Evolutionary conservation across 1,139 yeast genomes (phyloP), one percentile per base, ranked within the genome.

Genomic region (Lodderomyces parapsilosis): DNA sequence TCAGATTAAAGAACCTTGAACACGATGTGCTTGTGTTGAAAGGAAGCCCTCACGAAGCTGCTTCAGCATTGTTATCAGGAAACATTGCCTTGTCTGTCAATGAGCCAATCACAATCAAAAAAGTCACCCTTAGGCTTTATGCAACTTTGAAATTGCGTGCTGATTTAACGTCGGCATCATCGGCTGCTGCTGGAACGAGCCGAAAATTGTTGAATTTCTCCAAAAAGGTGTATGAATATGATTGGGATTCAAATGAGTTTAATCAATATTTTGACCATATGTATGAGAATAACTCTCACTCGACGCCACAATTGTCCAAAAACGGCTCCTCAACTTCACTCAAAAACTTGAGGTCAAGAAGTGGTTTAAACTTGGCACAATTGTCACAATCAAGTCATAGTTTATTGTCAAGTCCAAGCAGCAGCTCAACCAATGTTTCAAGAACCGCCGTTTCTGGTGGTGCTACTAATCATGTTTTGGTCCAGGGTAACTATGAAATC

Each of bases 401-500:
- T 30, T 30, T 30, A 17, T 30, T 30, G 33, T 30, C 33, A 3
- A 30, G 33, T 10, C 46, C 55, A 9, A 46, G 43, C 42, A 30
- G 41, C 4, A 34, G 45, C 11, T 40, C 59, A 6, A 43, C 54
- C 7, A 57, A 62, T 27, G 19, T 41, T 10, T 27, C 35, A 7
- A 18, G n/a, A n/a, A 15, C 38, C 8, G 22, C 38, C 11, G 22
- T 28, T 13, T 32, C 40, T n/a, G 30, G 22, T 8, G 38, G 33
- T 13, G 27, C 36, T 35, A 60, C 57, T 18, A 61, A 47, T 39
- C 62, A 59, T 46, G 63, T 71, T 2, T 61, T 86, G 42, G 72
- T 74, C 0, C 81, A 75, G 49, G 99, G 99, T 0, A 89, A 88
- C 60, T 90, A 93, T 60, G 96, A 88, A 58, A 79, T 93, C 54